Base-by-base conservation (phyloP, 257 asterid genomes). In the Sherardia arvensis region DNA sequence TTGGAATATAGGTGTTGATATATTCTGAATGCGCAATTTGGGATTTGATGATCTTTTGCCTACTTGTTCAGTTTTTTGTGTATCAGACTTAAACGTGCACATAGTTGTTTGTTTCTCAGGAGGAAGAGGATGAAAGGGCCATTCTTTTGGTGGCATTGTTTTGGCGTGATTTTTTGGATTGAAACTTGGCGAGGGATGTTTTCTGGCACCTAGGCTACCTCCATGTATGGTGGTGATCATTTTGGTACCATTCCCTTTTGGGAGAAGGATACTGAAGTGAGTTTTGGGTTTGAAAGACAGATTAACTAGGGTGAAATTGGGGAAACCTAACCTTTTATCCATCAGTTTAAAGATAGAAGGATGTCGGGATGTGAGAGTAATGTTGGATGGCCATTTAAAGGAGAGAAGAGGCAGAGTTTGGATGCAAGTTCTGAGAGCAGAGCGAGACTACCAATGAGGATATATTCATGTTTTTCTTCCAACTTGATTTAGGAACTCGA, bases 401-500 rank as follows among this genome's bases (percentile, higher is more conserved):
- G 87, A 70, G 84, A 69, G 61, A 83, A 30, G 4, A 30, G 79
- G 62, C 86, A 84, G 65, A 84, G 81, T 22, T 81, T 69, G 53
- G 85, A 88, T 69, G 87, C 97, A 27, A 79, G 82, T 63, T 68
- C 76, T 62, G 99, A 92, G 82, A n/a, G n/a, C 96, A 79, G 32
- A 92, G 99, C 69, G 97, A 89, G 74, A 89, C 74, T 57, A 96
- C 83, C 38, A 89, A 90, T 68, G 97, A 89, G 73, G 95, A 92
- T 77, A 89, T 92, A 60, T 66, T 92, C 63, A 89, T 92, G 99
- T 87, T 92, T 78, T 89, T 87, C 81, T 92, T 88, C 79, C 96
- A 89, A 78, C 85, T 92, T 65, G 99, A 92, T 71, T 78, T 92
- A 85, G 95, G 90, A 28, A 87, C 96, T 20, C 84, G 96, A 34